These are phyloP conservation scores for Zelopaecilomyces penicillatus DNA, from an alignment of 2,329 filamentous ascomycete genomes.

Conservation along the genomic window DNA sequence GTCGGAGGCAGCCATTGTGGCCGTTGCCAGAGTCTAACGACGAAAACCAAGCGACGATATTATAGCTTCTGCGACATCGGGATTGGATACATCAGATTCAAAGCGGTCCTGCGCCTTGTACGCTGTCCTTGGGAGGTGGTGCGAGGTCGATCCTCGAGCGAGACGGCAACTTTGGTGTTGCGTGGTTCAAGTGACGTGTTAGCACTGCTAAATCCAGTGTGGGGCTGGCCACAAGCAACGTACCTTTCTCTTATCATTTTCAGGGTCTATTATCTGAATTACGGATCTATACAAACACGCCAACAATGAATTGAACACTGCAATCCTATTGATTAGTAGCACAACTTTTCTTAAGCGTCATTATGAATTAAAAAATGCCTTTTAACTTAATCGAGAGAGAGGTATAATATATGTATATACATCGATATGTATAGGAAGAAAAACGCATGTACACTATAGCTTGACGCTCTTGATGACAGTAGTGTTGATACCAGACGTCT, in stretches of 20 bases:
- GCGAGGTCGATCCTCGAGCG: not conserved
- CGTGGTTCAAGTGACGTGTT: not conserved
- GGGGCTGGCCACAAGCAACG: not conserved
- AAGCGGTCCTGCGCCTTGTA: not conserved
- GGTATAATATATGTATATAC: no score
- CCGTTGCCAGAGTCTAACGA: conserved; percentile 1
- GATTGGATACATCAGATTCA: not conserved
- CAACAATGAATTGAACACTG: no score
- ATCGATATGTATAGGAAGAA: not conserved
- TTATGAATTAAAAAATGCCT: no score
- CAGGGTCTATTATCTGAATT: no score
- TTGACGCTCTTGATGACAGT: conserved; percentile 89
- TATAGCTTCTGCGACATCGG: conserved; percentile 5
- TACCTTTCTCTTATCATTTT: not conserved
- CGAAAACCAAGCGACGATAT: conserved; percentile 1
- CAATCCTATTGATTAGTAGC: no score
- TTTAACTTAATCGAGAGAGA: no score
- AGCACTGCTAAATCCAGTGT: not conserved
- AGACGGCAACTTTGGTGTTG: not conserved
- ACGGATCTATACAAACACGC: no score
- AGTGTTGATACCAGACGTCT: conserved; percentile 91
- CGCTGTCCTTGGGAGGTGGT: not conserved
- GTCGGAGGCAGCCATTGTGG: conserved; percentile 37
- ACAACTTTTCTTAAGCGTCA: no score
- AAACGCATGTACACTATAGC: conserved; percentile 45